Conservation (phyloP, 805 yeast species). For the Ogataea minuta region DNA sequence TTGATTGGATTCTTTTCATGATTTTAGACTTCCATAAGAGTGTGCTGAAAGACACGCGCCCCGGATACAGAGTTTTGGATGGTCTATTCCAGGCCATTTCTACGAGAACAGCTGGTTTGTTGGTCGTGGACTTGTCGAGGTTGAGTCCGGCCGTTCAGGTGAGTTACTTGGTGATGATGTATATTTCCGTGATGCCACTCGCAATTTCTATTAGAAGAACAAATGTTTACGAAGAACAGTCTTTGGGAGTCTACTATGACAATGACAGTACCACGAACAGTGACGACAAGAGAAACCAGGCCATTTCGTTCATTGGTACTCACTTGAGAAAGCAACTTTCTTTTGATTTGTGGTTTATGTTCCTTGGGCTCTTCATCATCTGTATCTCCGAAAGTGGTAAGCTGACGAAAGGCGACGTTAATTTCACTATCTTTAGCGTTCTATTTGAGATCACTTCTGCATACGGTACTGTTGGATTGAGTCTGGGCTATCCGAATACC, state of each 20-base stretch:
- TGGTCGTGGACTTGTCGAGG: constrained; percentile 63
- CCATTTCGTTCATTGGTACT: constrained; percentile 69
- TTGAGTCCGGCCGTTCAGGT: constrained; percentile 92
- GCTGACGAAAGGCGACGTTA: constrained; percentile 42
- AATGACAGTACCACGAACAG: constrained; percentile 36
- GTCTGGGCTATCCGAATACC: constrained; percentile 74
- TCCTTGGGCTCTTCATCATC: constrained; percentile 79
- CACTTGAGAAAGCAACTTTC: constrained; percentile 91
- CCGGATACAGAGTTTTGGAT: constrained; percentile 69
- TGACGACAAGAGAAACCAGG: constrained; percentile 40
- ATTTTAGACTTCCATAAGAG: constrained; percentile 64
- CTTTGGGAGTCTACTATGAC: constrained; percentile 75
- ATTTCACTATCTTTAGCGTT: constrained; percentile 66
- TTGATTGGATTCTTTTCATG: constrained; percentile 78
- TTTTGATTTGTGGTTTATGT: constrained; percentile 91
- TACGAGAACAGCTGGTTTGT: constrained; percentile 92
- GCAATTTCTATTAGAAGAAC: constrained; percentile 97
- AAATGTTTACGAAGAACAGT: constrained; percentile 96
- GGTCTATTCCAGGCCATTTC: constrained; percentile 90
- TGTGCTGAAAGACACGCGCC: constrained; percentile 52
- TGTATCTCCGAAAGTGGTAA: constrained; percentile 81
- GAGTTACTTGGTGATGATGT: constrained; percentile 95
- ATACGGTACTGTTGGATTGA: constrained; percentile 93
- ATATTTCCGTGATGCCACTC: constrained; percentile 91
- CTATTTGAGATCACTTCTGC: constrained; percentile 92